Conservation (phyloP, 257 asterid species). For the Solanum habrochaites region DNA sequence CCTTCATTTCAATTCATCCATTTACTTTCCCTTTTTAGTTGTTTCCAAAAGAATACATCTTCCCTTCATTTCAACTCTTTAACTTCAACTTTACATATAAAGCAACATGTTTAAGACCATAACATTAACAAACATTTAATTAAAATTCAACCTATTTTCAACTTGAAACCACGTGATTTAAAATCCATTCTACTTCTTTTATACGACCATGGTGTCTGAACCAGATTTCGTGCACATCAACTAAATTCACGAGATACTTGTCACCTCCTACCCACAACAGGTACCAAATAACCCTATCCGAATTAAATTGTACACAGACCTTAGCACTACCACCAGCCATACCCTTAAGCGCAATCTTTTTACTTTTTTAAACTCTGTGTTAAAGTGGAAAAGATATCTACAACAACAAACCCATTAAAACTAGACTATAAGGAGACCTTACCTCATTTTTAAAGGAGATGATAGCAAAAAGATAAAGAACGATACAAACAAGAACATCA, state of each 20-base stretch:
- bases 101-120: background rate
- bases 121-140: background rate
- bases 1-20: background rate
- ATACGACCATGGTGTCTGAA: background rate
- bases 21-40: background rate
- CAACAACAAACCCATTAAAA: background rate
- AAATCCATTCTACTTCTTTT: no score
- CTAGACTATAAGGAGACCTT: background rate
- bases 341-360: background rate
- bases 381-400: background rate
- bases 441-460: background rate
- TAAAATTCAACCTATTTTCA: background rate
- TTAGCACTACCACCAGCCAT: background rate
- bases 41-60: background rate
- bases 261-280: no score
- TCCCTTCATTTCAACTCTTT: background rate
- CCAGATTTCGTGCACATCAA: background rate
- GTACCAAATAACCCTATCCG: background rate
- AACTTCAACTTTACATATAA: background rate
- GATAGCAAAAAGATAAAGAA: background rate
- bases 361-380: background rate
- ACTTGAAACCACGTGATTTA: background rate
- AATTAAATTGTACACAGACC: background rate
- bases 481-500: background rate
- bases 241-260: background rate